A percentile compares a stretch with the other conserved stretches of the same genome.
phyloP scores from a whole-genome alignment of 2,329 filamentous ascomycete genomes.

The Ascochyta fabae region DNA sequence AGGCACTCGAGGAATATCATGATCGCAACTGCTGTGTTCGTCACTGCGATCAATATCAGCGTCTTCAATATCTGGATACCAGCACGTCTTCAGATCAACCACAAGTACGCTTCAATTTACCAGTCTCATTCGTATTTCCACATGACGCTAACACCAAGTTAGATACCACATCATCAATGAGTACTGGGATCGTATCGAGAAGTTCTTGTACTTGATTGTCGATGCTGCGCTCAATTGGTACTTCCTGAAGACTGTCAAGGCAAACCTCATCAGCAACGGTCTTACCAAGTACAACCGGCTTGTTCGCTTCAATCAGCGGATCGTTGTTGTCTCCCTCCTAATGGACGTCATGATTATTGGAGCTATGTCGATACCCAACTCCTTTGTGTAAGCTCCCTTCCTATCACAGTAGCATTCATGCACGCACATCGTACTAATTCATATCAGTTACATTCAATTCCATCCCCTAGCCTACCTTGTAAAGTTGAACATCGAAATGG shows the following conservation, averaged over 20 bases:
- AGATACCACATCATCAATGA: constrained; percentile 46
- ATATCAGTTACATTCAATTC: constrained; percentile 55
- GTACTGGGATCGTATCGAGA: constrained; percentile 50
- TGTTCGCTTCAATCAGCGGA: constrained; percentile 58
- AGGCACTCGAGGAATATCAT: constrained; percentile 42
- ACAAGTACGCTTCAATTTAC: constrained; percentile 23
- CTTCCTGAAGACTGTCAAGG: constrained; percentile 54
- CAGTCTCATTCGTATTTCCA: neutral
- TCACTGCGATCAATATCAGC: constrained; percentile 48
- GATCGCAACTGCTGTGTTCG: constrained; percentile 45
- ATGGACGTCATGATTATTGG: constrained; percentile 60
- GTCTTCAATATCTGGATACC: constrained; percentile 52
- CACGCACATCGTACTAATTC: neutral
- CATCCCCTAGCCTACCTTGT: constrained; percentile 58
- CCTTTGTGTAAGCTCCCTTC: constrained; percentile 49
- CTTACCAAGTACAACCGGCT: constrained; percentile 60
- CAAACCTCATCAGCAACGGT: constrained; percentile 56
- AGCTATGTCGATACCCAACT: constrained; percentile 56
- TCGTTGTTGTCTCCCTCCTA: constrained; percentile 58
- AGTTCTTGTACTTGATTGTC: constrained; percentile 47
- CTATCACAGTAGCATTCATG: neutral
- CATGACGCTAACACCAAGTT: neutral
- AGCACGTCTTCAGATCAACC: constrained; percentile 43
- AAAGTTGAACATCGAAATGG: constrained; percentile 61
- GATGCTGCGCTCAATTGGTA: constrained; percentile 50